These are phyloP conservation scores for Sporothrix pseudoabietina DNA, from an alignment of 2,329 filamentous ascomycete genomes.

Conservation along the genomic window DNA sequence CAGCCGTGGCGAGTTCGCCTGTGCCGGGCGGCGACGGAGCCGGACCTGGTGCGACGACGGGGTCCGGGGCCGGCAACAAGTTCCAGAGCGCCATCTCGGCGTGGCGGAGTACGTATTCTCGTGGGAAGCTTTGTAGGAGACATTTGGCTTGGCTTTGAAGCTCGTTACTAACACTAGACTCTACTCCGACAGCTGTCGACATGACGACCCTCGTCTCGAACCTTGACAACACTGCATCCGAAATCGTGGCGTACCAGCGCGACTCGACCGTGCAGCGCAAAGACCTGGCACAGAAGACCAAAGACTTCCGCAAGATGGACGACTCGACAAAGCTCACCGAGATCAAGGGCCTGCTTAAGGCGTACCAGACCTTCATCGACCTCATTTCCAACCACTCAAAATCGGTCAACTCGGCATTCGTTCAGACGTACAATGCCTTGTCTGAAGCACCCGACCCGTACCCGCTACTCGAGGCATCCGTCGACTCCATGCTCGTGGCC, in stretches of 20 bases:
- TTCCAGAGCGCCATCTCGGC: slow-evolving; percentile 95
- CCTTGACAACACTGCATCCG: slow-evolving; percentile 90
- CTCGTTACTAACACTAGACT: slow-evolving; percentile 28
- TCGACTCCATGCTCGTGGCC: slow-evolving; percentile 88
- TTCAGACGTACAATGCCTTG: slow-evolving; percentile 88
- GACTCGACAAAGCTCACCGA: slow-evolving; percentile 84
- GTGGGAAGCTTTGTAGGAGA: not conserved
- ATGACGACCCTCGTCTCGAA: slow-evolving; percentile 79
- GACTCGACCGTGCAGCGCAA: slow-evolving; percentile 96
- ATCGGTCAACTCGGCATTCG: slow-evolving; percentile 85
- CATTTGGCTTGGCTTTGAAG: not conserved
- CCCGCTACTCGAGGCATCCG: slow-evolving; percentile 90
- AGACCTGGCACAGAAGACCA: slow-evolving; percentile 97
- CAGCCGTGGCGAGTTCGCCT: slow-evolving; percentile 28
- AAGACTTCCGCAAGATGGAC: slow-evolving; percentile 93
- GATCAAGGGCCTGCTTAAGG: slow-evolving; percentile 87
- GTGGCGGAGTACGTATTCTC: slow-evolving; percentile 75
- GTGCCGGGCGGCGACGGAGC: slow-evolving; percentile 25
- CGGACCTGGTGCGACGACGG: slow-evolving; percentile 8
- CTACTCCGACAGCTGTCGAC: slow-evolving; percentile 69
- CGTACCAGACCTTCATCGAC: slow-evolving; percentile 97
- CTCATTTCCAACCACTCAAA: slow-evolving; percentile 95
- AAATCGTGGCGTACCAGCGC: slow-evolving; percentile 88
- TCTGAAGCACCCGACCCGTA: slow-evolving; percentile 97
- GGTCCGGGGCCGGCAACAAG: slow-evolving; percentile 73